Base-by-base conservation (phyloP, 1,284 basidiomycete genomes). In the Ceratobasidium sp. region DNA sequence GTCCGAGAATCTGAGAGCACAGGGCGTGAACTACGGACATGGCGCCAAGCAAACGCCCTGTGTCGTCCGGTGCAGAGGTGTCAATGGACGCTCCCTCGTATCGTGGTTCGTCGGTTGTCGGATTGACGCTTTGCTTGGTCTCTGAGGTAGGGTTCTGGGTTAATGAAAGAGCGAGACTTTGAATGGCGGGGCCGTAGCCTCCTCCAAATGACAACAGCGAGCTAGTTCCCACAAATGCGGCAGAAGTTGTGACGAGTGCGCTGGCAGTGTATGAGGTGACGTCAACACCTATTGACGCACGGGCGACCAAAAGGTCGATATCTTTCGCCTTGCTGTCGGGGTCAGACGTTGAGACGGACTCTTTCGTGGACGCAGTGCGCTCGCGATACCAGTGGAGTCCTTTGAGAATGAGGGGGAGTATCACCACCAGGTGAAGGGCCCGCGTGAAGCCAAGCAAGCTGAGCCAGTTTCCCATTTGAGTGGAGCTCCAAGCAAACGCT, bases 401-500 rank as follows among this genome's bases (percentile, higher is more conserved):
- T 42, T 75, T 75, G 55, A 67, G 15, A 84, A 89, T 66, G 18
- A 75, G 33, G 20, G 95, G 95, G 7, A 96, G 85, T 39, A 94
- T 79, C 3, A 91, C 79, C 0, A 91, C 87, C 78, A 96, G 86
- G 79, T 90, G 89, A 1, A 91, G 28, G 1, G 93, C 92, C 5
- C 94, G 88, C 1, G 87, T 85, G 23, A 87, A 86, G n/a, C 91
- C 91, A 20, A 91, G 83, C 6, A 90, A 80, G 73, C 91, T 93
- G 68, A 96, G 84, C 86, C 89, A 95, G 80, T 95, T 95, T 9
- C 94, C 95, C 20, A 94, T 84, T 93, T 96, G 69, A 42, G 58
- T 68, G 3, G 93, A 88, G n/a, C 86, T 89, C 95, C 95, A 97
- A 0, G 89, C 88, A 82, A 93, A 96, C 1, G 85, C 87, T 9